Evolutionary conservation across 1,284 basidiomycete species (phyloP), one percentile per base, ranked within the genome.

Genomic region (Malassezia equina): DNA sequence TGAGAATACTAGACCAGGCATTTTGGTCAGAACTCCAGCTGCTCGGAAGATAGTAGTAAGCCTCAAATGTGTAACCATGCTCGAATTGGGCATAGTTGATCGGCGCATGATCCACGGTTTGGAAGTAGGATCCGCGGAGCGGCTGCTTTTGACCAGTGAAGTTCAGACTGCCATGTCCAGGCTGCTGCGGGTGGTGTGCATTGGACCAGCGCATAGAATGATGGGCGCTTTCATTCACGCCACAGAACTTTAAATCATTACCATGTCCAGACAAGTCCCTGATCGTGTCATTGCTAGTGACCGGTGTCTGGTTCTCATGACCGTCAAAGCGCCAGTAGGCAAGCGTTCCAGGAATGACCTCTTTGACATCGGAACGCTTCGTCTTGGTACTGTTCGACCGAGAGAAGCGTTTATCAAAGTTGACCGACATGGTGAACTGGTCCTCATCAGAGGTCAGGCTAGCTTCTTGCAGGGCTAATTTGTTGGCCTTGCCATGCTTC

Each of bases 41-140:
- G 34, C 33, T 39, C 4, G 46, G 46, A 21, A 48, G 23, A 28
- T 36, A 39, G 33, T 48, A 48, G 21, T 27, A 48, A 1, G 46
- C 46, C 25, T 48, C 46, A 39, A 48, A 48, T n/a, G 46, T 48
- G 13, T 48, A 48, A 15, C 46, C 46, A 48, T 48, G n/a, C 23
- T 48, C 46, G 23, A 48, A 48, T 33, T 3, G 24, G 7, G 32
- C 33, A 25, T 17, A 36, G 34, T 48, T 48, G 13, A 48, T 15
- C 24, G 31, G 31, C 21, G 46, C 46, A n/a, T 48, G n/a, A 13
- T 48, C 34, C 4, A 21, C 27, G 4, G 46, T 48, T 32, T 48
- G 46, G 17, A 48, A 23, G 33, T 48, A 48, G 23, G 29, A 24
- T 23, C 46, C 46, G 19, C 33, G 13, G 11, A 48, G 27, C 29